Percentiles rank a stretch among this genome's conserved stretches.
Evolutionary conservation across 2,329 filamentous ascomycete genomes (phyloP).

Genomic region (Orbilia brochopaga): DNA sequence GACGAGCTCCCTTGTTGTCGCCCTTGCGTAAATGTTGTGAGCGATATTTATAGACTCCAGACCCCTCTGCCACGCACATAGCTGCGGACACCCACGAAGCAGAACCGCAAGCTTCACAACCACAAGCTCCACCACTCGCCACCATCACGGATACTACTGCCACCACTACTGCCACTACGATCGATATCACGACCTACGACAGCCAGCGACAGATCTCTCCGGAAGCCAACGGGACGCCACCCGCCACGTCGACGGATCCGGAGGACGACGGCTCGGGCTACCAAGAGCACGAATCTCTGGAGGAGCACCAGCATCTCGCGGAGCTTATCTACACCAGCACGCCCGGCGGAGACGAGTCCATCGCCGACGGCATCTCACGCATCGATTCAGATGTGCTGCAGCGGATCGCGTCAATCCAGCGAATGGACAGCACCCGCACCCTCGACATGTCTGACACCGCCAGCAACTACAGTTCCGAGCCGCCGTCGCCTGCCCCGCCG

Average conservation of each 20-base stretch:
- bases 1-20: conserved; percentile 14
- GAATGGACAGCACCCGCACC: conserved; percentile 4
- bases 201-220: not conserved
- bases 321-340: not conserved
- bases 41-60: conserved; percentile 20
- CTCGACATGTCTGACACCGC: not conserved
- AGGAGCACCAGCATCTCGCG: not conserved
- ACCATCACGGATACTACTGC: not conserved
- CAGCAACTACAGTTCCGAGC: conserved; percentile 26
- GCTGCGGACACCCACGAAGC: conserved; percentile 21
- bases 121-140: too few relatives aligned
- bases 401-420: conserved; percentile 9
- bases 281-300: not conserved
- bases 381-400: conserved; percentile 36
- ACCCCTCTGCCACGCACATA: conserved; percentile 8
- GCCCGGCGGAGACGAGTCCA: conserved; percentile 11
- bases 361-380: conserved; percentile 18
- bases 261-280: not conserved
- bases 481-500: conserved; percentile 13
- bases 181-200: not conserved
- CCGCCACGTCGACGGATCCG: not conserved
- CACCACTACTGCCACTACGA: not conserved
- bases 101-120: too few relatives aligned
- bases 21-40: conserved; percentile 10
- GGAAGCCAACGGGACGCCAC: not conserved